phyloP scores from a whole-genome alignment of 1,139 yeast genomes.

The Nakaseomyces sp. region DNA sequence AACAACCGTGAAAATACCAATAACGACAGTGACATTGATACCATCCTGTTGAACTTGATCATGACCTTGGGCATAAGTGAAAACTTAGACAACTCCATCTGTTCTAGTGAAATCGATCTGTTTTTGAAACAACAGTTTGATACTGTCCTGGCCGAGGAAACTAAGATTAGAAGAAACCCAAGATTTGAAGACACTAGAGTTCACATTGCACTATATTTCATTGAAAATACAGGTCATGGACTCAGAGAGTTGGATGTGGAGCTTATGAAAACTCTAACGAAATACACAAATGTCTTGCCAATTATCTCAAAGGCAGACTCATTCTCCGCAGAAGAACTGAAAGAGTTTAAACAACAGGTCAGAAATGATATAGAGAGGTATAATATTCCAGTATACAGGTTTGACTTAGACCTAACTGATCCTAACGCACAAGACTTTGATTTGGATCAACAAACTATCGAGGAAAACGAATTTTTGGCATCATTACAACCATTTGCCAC shows the following conservation, averaged over 20 bases:
- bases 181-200: slow-evolving; percentile 70
- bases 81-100: slow-evolving; percentile 52
- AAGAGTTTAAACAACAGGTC: slow-evolving; percentile 44
- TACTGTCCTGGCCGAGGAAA: slow-evolving; percentile 67
- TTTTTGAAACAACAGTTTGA: slow-evolving; percentile 83
- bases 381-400: slow-evolving; percentile 65
- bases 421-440: slow-evolving; percentile 36
- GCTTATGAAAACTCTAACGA: slow-evolving; percentile 58
- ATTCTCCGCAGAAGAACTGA: slow-evolving; percentile 52
- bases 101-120: slow-evolving; percentile 62
- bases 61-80: slow-evolving; percentile 80
- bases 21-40: slow-evolving; percentile 42
- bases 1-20: slow-evolving; percentile 20
- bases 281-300: slow-evolving; percentile 65
- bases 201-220: slow-evolving; percentile 61
- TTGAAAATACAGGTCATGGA: slow-evolving; percentile 74
- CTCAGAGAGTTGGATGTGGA: slow-evolving; percentile 62
- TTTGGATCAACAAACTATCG: slow-evolving; percentile 58
- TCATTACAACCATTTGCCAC: slow-evolving; percentile 64
- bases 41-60: slow-evolving; percentile 50
- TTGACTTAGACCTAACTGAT: slow-evolving; percentile 39
- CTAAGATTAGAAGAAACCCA: slow-evolving; percentile 70
- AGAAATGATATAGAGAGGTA: slow-evolving; percentile 52
- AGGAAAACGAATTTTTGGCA: slow-evolving; percentile 55
- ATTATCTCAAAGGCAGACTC: slow-evolving; percentile 64